Base-by-base conservation (phyloP, 2,329 filamentous ascomycete species). In the Aspergillus aculeatinus region DNA sequence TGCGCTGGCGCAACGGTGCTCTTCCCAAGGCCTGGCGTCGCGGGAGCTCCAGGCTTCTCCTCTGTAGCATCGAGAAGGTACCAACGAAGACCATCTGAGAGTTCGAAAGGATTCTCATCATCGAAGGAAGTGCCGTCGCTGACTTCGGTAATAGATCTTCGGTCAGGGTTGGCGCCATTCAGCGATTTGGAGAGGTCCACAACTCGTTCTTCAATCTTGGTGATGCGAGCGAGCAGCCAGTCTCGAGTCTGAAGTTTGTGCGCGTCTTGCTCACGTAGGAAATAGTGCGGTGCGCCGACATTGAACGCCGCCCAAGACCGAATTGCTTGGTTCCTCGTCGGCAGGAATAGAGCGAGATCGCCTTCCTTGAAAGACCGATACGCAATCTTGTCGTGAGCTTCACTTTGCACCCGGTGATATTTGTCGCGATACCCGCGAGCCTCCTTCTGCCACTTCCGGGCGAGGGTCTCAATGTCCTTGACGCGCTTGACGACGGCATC, bases 241-340 rank as follows among this genome's bases (percentile, higher is more conserved):
- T 99, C 95, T 39, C 94, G 86, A 51, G 87, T 88, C 31, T 89
- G 87, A 5, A 99, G 81, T 62, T 91, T 89, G 76, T 99, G 96
- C 1, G 84, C 84, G 68, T 98, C 94, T 73, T 96, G 90, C 75
- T 99, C 95, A 39, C 92, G 90, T 2, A 99, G 83, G 79, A 99
- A 99, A 79, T 95, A 98, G 74, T 99, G 95, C 9, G 95, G 95
- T 61, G 94, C 96, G 1, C 93, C 94, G 33, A 99, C 91, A 70
- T 99, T 99, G 83, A 99, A 99, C 0, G 95, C 95, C 5, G 95
- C 95, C 95, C 95, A 99, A 0, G 95, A 94, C 16, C 94, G 90
- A 4, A 92, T 95, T 42, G 90, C 91, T 76, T 98, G 93, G 72
- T 97, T 98, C 39, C 94, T 85, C 0, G 95, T 99, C 0, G 95